Base-by-base conservation (phyloP, 371 early-diverging fungal genomes). In the Mucor racemosus region DNA sequence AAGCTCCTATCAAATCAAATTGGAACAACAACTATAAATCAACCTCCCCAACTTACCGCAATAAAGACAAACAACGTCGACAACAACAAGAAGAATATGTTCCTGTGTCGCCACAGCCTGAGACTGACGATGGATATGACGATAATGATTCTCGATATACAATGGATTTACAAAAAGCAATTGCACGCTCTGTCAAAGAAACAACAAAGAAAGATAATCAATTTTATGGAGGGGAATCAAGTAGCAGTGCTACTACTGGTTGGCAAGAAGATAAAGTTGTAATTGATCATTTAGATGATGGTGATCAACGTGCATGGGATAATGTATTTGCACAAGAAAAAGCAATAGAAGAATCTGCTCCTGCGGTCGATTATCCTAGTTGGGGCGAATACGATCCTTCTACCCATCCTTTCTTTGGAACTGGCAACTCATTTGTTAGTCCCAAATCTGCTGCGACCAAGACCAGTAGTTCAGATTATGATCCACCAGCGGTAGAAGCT, bases 141-240 rank as follows among this genome's bases (percentile, higher is more conserved):
- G 73, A 75, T 35, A 64, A 73, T n/a, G 57, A 78, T 57, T 62
- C 60, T 1, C 35, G 59, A 26, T 73, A 38, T 56, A 13, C 60
- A 17, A 26, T 46, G 3, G 73, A 75, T n/a, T 11, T 75, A 3
- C 59, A 75, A 39, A 60, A 71, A 14, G 80, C 80, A 6, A 63
- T 79, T 11, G 65, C 62, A 17, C 60, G 42, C 4, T 76, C 77
- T 6, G 15, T 67, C 8, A 36, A 42, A 13, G 69, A 70, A 19
- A 3, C 34, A 3, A 7, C n/a, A 35, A 6, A 1, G 1, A 14
- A 17, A 3, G 15, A n/a, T n/a, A 17, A 33, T 13, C 40, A 56
- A 17, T 5, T 14, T 17, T 46, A 46, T 7, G 46, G 46, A 7
- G 55, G 56, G 0, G 42, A 64, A 34, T 42, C 42, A 19, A 64